Conservation (phyloP, 1,284 basidiomycete species). For the Ustilago curta region DNA sequence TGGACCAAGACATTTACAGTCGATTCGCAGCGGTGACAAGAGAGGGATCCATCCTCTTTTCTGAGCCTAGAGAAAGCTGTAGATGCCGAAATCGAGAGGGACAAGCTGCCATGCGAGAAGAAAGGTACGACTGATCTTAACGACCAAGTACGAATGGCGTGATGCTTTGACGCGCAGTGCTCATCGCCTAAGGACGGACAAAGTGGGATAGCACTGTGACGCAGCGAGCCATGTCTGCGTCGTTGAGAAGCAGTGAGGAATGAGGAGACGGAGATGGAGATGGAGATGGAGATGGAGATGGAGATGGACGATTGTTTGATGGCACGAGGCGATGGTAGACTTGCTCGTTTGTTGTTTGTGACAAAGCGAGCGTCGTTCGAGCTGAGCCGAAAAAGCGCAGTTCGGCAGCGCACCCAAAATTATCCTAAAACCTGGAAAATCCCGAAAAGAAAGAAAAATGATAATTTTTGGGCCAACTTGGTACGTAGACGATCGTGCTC, state of each 20-base stretch:
- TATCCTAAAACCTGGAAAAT: too few relatives aligned
- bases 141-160: background rate
- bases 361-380: background rate
- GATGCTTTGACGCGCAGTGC: background rate
- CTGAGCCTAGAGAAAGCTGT: background rate
- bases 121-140: background rate
- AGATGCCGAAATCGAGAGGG: background rate
- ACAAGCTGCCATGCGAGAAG: background rate
- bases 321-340: background rate
- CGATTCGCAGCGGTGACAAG: background rate
- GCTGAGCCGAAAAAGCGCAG: background rate
- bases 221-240: slow-evolving; percentile 8
- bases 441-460: too few relatives aligned
- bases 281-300: background rate
- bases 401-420: background rate
- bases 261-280: background rate
- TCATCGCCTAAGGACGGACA: slow-evolving; percentile 2
- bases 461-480: too few relatives aligned
- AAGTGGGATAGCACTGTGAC: background rate
- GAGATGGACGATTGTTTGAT: background rate
- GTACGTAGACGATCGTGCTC: too few relatives aligned
- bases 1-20: background rate
- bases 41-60: background rate
- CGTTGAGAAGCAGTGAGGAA: background rate
- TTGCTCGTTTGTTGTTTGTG: background rate